These are phyloP conservation scores for Aureobasidium sp. DNA, from an alignment of 2,329 filamentous ascomycete species.

Conservation along the genomic window DNA sequence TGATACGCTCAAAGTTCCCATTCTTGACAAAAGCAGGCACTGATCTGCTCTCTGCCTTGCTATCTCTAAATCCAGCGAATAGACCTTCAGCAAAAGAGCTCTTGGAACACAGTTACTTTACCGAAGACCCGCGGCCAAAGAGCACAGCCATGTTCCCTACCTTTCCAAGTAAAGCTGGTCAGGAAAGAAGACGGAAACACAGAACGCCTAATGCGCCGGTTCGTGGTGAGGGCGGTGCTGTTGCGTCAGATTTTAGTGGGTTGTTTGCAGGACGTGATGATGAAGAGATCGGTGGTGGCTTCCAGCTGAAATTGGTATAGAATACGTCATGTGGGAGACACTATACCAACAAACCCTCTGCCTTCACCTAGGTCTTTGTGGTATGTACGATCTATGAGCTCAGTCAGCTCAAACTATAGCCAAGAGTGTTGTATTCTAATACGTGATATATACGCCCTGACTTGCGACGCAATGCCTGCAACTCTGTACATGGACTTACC, in stretches of 20 bases:
- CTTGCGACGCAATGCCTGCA: too few species aligned
- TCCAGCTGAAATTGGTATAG: conserved; percentile 31
- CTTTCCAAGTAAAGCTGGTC: conserved; percentile 89
- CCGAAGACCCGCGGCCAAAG: conserved; percentile 83
- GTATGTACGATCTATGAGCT: too few species aligned
- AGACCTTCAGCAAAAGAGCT: conserved; percentile 68
- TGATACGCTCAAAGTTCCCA: conserved; percentile 72
- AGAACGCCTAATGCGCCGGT: conserved; percentile 78
- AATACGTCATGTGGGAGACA: not conserved
- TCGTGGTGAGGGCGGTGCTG: conserved; percentile 59
- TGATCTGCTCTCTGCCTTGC: conserved; percentile 59
- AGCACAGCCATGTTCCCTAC: conserved; percentile 90
- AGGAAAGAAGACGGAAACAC: conserved; percentile 68
- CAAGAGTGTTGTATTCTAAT: too few species aligned
- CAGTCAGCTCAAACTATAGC: too few species aligned
- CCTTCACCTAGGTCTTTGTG: too few species aligned
- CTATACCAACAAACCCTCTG: not conserved
- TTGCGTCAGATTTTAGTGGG: conserved; percentile 42
- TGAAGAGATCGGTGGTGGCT: conserved; percentile 43
- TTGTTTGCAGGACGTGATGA: conserved; percentile 44
- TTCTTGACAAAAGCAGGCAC: conserved; percentile 70
- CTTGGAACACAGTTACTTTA: conserved; percentile 76
- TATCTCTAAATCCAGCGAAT: conserved; percentile 65
- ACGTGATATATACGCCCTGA: too few species aligned
- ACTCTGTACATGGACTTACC: too few species aligned